A percentile compares a stretch with the other conserved stretches of the same genome.
These are phyloP conservation scores for Backusella mclennaniae DNA, from an alignment of 192 early-diverging fungal species.

Conservation along the genomic window DNA sequence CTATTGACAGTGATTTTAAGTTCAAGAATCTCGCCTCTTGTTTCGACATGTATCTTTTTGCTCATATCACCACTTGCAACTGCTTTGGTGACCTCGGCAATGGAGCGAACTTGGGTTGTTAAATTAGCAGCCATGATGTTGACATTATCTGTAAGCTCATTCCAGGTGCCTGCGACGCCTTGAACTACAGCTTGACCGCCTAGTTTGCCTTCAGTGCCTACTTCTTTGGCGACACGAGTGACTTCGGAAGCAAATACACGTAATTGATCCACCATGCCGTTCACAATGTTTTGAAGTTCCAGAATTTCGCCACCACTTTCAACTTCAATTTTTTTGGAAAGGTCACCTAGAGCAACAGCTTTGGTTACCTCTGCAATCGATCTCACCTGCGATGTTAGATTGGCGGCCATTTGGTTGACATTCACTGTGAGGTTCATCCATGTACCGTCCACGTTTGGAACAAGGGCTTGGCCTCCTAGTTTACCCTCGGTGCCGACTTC, in stretches of 20 bases:
- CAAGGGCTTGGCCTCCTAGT: slow-evolving; percentile 60
- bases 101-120: slow-evolving; percentile 45
- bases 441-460: slow-evolving; percentile 35
- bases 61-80: slow-evolving; percentile 51
- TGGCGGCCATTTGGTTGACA: slow-evolving; percentile 54
- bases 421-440: slow-evolving; percentile 53
- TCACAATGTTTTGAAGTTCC: slow-evolving; percentile 60
- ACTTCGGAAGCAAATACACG: slow-evolving; percentile 47
- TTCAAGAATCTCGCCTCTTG: slow-evolving; percentile 55
- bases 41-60: slow-evolving; percentile 50
- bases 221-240: slow-evolving; percentile 51
- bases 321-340: slow-evolving; percentile 55
- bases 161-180: slow-evolving; percentile 40
- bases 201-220: slow-evolving; percentile 48
- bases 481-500: slow-evolving; percentile 74
- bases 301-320: slow-evolving; percentile 51
- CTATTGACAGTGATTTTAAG: slow-evolving; percentile 61
- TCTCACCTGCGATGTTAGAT: slow-evolving; percentile 58
- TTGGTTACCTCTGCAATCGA: slow-evolving; percentile 62
- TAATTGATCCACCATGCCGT: slow-evolving; percentile 59
- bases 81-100: slow-evolving; percentile 56
- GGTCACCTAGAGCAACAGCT: slow-evolving; percentile 60
- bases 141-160: slow-evolving; percentile 46
- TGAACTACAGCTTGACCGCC: slow-evolving; percentile 47
- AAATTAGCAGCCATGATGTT: slow-evolving; percentile 53